Evolutionary conservation across 441 rosid genomes (phyloP).

Genomic region (Adansonia madagascariensis): DNA sequence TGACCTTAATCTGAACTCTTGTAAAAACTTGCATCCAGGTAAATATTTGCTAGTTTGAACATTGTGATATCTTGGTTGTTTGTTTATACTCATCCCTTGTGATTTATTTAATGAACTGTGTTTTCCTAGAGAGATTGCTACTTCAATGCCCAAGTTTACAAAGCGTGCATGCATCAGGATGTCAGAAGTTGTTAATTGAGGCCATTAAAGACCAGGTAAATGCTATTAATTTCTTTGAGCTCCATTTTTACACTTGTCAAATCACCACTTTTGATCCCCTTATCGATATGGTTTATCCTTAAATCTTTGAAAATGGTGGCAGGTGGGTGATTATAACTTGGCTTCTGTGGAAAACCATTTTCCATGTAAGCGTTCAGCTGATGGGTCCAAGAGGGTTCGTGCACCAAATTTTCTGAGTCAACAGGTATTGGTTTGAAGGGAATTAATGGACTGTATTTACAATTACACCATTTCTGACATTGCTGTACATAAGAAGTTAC

Average conservation of each 20-base stretch:
- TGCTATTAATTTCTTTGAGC: constrained; percentile 12
- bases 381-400: constrained; percentile 83
- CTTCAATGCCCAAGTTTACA: constrained; percentile 84
- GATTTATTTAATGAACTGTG: not conserved
- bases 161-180: constrained; percentile 78
- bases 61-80: not conserved
- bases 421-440: constrained; percentile 51
- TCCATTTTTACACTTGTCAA: not conserved
- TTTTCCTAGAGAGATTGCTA: constrained; percentile 61
- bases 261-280: not conserved
- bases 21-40: constrained; percentile 82
- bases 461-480: not conserved
- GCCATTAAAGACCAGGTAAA: constrained; percentile 79
- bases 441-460: not conserved
- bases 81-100: not conserved
- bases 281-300: not conserved
- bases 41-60: constrained; percentile 20
- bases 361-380: constrained; percentile 73
- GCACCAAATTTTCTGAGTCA: constrained; percentile 58
- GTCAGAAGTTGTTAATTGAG: constrained; percentile 59
- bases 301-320: constrained; percentile 20
- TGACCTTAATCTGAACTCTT: constrained; percentile 79
- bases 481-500: not conserved
- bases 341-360: constrained; percentile 50
- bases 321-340: constrained; percentile 51